Conservation (phyloP, 2,329 filamentous ascomycete genomes). For the Alternaria incomplexa region DNA sequence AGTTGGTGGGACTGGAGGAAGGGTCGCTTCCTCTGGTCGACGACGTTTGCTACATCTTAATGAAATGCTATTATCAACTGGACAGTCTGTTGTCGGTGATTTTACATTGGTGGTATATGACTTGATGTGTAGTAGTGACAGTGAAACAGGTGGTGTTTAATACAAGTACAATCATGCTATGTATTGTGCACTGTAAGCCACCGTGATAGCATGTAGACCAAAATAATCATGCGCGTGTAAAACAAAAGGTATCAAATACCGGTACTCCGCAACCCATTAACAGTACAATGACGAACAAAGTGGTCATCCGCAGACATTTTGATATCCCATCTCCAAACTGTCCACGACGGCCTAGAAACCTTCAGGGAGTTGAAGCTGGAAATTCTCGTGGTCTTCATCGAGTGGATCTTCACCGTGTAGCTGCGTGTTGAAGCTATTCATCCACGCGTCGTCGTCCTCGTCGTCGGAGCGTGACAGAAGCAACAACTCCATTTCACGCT, state of each 20-base stretch:
- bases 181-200: background rate
- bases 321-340: background rate
- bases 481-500: conserved; percentile 41
- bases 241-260: conserved; percentile 18
- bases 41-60: background rate
- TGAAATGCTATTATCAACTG: background rate
- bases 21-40: background rate
- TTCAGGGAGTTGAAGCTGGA: conserved; percentile 42
- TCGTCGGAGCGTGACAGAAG: conserved; percentile 36
- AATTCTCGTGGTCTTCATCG: conserved; percentile 38
- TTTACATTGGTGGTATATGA: background rate
- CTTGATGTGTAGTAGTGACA: background rate
- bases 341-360: conserved; percentile 25
- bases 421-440: conserved; percentile 37
- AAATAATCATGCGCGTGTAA: background rate
- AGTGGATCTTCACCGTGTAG: conserved; percentile 28
- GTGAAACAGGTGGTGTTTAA: background rate
- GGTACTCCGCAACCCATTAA: conserved; percentile 1
- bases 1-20: background rate
- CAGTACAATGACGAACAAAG: background rate
- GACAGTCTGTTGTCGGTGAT: background rate
- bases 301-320: background rate
- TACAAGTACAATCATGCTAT: background rate
- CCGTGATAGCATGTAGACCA: background rate
- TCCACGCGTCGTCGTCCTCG: conserved; percentile 41